Conservation (phyloP, 1,284 basidiomycete genomes). For the Irpex lacteus region DNA sequence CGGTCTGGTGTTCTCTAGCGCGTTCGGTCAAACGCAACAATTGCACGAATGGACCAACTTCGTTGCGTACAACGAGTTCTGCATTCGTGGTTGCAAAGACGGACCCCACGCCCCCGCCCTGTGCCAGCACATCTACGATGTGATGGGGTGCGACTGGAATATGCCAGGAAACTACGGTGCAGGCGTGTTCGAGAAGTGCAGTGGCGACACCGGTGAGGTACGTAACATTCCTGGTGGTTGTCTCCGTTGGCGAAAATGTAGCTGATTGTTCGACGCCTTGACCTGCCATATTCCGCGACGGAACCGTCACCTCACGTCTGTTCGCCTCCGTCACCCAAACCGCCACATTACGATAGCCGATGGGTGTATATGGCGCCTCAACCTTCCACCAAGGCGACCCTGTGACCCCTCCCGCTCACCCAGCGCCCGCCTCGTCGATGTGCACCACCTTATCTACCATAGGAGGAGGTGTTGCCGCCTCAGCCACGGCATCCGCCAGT, state of each 20-base stretch:
- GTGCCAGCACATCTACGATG: slow-evolving; percentile 70
- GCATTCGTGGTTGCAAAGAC: slow-evolving; percentile 71
- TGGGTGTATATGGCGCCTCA: slow-evolving; percentile 68
- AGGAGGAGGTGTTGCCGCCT: slow-evolving; percentile 30
- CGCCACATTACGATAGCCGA: slow-evolving; percentile 38
- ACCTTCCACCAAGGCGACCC: slow-evolving; percentile 67
- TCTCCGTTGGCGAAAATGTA: background rate
- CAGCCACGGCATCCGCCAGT: slow-evolving; percentile 8
- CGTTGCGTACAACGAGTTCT: slow-evolving; percentile 59
- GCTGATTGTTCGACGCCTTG: slow-evolving; percentile 3
- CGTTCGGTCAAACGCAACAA: slow-evolving; percentile 59
- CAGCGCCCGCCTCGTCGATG: slow-evolving; percentile 50
- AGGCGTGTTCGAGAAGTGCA: slow-evolving; percentile 60
- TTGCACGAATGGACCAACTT: slow-evolving; percentile 72
- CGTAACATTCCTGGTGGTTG: slow-evolving; percentile 9
- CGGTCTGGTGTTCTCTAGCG: slow-evolving; percentile 69
- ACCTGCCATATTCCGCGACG: background rate
- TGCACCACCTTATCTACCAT: slow-evolving; percentile 46
- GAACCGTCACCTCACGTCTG: background rate
- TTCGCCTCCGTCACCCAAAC: background rate
- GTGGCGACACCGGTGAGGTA: slow-evolving; percentile 48
- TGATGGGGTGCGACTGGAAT: slow-evolving; percentile 65
- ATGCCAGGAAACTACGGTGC: slow-evolving; percentile 63
- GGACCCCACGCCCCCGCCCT: slow-evolving; percentile 53
- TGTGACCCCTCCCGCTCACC: slow-evolving; percentile 57